A percentile compares a stretch with the other conserved stretches of the same genome.
Evolutionary conservation across 1,139 yeast species (phyloP).

Genomic region (Yamadazyma spencermartinsiae): DNA sequence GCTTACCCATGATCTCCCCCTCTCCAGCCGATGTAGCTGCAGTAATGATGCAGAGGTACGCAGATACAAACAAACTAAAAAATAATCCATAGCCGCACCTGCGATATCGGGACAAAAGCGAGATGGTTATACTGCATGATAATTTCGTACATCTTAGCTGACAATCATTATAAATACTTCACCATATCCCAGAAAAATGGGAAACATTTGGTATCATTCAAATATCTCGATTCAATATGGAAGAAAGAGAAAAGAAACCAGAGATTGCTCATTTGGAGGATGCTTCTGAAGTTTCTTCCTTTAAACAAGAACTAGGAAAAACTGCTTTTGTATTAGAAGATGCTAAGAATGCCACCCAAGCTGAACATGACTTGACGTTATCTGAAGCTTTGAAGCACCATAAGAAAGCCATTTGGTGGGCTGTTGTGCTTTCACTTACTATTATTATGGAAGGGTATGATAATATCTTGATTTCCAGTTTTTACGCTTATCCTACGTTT

Average conservation of each 20-base stretch:
- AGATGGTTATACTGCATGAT: too few relatives aligned
- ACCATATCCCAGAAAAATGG: background rate
- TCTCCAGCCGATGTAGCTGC: too few relatives aligned
- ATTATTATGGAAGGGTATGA: constrained; percentile 31
- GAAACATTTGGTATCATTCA: too few relatives aligned
- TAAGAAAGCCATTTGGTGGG: constrained; percentile 24
- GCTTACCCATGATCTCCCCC: too few relatives aligned
- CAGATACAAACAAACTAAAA: too few relatives aligned
- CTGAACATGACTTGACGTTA: constrained; percentile 21
- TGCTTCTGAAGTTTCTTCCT: constrained; percentile 16
- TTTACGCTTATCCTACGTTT: constrained; percentile 27
- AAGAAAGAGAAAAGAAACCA: constrained; percentile 10
- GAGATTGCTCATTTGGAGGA: constrained; percentile 18
- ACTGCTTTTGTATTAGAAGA: constrained; percentile 17
- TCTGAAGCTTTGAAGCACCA: constrained; percentile 19
- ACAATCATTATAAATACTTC: too few relatives aligned
- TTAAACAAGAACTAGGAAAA: constrained; percentile 15
- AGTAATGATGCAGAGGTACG: too few relatives aligned
- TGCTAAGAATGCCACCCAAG: constrained; percentile 21
- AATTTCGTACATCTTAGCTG: too few relatives aligned
- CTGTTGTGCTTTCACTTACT: constrained; percentile 24
- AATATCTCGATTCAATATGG: background rate
- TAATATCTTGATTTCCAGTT: constrained; percentile 22
- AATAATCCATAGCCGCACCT: too few relatives aligned
- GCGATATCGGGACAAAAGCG: too few relatives aligned